Conservation (phyloP, 805 yeast genomes). For the Candida orba region DNA sequence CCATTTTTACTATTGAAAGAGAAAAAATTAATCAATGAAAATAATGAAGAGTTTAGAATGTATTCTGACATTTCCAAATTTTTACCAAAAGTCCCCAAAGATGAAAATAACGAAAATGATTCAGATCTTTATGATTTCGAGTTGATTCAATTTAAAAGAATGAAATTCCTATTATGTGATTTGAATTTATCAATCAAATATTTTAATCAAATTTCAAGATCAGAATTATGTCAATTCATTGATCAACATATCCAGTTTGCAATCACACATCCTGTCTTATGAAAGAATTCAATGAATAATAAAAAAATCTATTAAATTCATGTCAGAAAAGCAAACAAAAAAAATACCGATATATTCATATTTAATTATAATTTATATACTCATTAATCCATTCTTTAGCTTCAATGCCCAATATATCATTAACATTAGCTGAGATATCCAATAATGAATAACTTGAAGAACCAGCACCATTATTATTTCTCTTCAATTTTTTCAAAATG, state of each 20-base stretch:
- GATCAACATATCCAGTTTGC: constrained; percentile 37
- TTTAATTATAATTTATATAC: not conserved
- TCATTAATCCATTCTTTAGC: constrained; percentile 17
- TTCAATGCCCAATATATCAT: constrained; percentile 17
- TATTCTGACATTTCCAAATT: constrained; percentile 18
- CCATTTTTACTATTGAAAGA: constrained; percentile 25
- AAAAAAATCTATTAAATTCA: not conserved
- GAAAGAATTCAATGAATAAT: too few relatives aligned
- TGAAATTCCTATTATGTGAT: constrained; percentile 48
- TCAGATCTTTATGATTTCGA: constrained; percentile 40
- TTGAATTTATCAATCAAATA: constrained; percentile 36
- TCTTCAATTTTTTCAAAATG: constrained; percentile 16
- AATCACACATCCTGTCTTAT: constrained; percentile 5
- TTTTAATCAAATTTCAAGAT: constrained; percentile 35
- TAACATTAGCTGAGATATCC: constrained; percentile 16
- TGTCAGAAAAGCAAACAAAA: too few relatives aligned
- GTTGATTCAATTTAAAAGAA: constrained; percentile 45
- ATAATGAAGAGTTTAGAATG: constrained; percentile 20
- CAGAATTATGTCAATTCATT: constrained; percentile 42
- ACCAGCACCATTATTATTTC: not conserved
- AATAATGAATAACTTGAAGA: constrained; percentile 4
- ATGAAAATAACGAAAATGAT: constrained; percentile 1
- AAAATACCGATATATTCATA: too few relatives aligned
- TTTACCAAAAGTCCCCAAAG: constrained; percentile 22
- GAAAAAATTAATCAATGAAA: constrained; percentile 11